Evolutionary conservation across 2,329 filamentous ascomycete genomes (phyloP).

Genomic region (Clonostachys rosea): DNA sequence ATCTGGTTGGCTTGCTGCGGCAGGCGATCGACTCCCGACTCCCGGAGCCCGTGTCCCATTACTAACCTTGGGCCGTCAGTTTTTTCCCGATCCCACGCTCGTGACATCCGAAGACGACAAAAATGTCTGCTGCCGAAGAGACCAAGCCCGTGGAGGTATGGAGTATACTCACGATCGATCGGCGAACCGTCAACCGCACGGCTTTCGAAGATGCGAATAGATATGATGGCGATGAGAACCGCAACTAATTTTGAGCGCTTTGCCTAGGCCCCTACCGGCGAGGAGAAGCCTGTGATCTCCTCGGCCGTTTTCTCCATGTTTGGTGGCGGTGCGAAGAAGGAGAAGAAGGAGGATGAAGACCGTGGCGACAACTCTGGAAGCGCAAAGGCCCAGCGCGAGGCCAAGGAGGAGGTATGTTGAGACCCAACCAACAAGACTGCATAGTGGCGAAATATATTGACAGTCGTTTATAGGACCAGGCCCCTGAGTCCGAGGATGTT

Average conservation of each 20-base stretch:
- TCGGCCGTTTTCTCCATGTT: slow-evolving; percentile 95
- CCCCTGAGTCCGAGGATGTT: slow-evolving; percentile 84
- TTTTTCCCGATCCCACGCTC: too few species aligned
- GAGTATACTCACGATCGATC: too few species aligned
- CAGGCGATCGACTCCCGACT: too few species aligned
- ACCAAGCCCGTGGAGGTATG: slow-evolving; percentile 23
- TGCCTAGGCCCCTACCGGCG: slow-evolving; percentile 8
- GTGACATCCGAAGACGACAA: slow-evolving; percentile 8
- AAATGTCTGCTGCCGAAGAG: slow-evolving; percentile 45
- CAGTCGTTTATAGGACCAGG: slow-evolving; percentile 44
- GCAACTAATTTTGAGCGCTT: too few species aligned
- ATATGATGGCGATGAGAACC: too few species aligned
- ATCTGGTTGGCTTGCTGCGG: too few species aligned
- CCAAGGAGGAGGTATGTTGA: slow-evolving; percentile 49
- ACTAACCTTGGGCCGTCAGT: too few species aligned
- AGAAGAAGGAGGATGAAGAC: slow-evolving; percentile 83
- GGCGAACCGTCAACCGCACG: too few species aligned
- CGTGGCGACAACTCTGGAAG: slow-evolving; percentile 85
- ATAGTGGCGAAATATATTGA: slow-evolving; percentile 1
- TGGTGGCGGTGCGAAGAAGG: slow-evolving; percentile 93
- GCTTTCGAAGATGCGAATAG: too few species aligned
- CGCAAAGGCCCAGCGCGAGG: slow-evolving; percentile 72
- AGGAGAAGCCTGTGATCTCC: slow-evolving; percentile 41
- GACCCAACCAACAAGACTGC: slow-evolving; percentile 1
- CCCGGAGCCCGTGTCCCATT: too few species aligned